Evolutionary conservation across 2,329 filamentous ascomycete genomes (phyloP).

Genomic region (Scytalidium sp.): DNA sequence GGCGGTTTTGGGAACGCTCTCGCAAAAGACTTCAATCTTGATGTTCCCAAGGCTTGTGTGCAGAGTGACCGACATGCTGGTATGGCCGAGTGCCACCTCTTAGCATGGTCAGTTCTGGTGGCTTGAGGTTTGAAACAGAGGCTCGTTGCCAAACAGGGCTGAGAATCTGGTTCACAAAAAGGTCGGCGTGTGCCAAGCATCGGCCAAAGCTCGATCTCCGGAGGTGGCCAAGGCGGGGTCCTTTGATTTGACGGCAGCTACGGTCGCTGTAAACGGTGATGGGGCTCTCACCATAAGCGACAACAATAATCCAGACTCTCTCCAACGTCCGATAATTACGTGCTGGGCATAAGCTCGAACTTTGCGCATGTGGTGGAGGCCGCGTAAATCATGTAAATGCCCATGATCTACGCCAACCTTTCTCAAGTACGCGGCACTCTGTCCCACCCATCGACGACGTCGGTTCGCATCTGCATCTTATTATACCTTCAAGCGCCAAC

Average conservation of each 20-base stretch:
- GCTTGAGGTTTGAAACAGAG: not conserved
- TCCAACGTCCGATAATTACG: not conserved
- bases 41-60: constrained; percentile 88
- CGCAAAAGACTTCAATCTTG: constrained; percentile 95
- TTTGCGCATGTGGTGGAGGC: constrained; percentile 24
- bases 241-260: not conserved
- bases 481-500: not conserved
- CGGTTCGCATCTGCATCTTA: constrained; percentile 3
- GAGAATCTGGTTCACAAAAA: constrained; percentile 3
- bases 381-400: not conserved
- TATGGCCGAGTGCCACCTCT: not conserved
- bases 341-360: constrained; percentile 11
- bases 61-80: constrained; percentile 64
- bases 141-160: constrained; percentile 12
- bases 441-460: constrained; percentile 7
- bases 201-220: not conserved
- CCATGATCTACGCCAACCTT: not conserved
- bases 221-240: not conserved
- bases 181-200: not conserved
- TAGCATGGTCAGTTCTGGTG: constrained; percentile 9
- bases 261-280: not conserved
- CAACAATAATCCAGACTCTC: not conserved
- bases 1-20: constrained; percentile 87
- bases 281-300: not conserved
- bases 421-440: not conserved